A percentile compares a stretch with the other conserved stretches of the same genome.
Evolutionary conservation across 148 eudicot genomes (phyloP).

Genomic region (Dysphania ambrosioides): DNA sequence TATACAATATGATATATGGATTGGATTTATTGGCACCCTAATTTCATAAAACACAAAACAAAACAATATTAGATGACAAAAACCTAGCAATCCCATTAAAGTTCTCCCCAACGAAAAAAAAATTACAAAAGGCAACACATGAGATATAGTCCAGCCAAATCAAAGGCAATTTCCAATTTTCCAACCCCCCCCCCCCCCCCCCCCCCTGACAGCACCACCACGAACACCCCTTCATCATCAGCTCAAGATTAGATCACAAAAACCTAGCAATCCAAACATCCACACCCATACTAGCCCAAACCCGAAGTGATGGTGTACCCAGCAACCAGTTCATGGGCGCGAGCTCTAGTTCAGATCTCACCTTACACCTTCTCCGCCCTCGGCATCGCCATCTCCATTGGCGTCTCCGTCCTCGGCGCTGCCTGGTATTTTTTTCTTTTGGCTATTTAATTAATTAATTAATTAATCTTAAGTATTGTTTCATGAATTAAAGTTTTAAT

Average conservation of each 20-base stretch:
- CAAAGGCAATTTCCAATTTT: too few relatives aligned
- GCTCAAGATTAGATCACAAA: conserved; percentile 35
- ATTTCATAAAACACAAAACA: too few relatives aligned
- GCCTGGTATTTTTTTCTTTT: conserved; percentile 56
- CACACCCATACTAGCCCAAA: too few relatives aligned
- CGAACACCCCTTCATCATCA: not conserved
- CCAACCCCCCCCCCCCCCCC: conserved; percentile 16
- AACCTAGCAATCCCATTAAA: too few relatives aligned
- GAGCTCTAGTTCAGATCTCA: conserved; percentile 78
- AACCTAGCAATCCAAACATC: not conserved
- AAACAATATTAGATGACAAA: too few relatives aligned
- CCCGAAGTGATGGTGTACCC: conserved; percentile 9
- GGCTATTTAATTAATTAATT: conserved; percentile 5
- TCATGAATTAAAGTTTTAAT: not conserved
- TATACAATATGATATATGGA: too few relatives aligned
- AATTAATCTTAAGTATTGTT: not conserved
- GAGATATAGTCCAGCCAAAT: not conserved
- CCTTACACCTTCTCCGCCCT: conserved; percentile 89
- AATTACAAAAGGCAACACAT: too few relatives aligned
- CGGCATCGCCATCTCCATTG: conserved; percentile 90
- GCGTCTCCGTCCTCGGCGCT: conserved; percentile 94
- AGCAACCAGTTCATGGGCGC: conserved; percentile 66
- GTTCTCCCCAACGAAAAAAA: too few relatives aligned
- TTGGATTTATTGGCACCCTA: too few relatives aligned
- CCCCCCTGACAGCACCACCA: conserved; percentile 16